Conservation (phyloP, 164 flowering plant species). For the Magnolia changhungtana region DNA sequence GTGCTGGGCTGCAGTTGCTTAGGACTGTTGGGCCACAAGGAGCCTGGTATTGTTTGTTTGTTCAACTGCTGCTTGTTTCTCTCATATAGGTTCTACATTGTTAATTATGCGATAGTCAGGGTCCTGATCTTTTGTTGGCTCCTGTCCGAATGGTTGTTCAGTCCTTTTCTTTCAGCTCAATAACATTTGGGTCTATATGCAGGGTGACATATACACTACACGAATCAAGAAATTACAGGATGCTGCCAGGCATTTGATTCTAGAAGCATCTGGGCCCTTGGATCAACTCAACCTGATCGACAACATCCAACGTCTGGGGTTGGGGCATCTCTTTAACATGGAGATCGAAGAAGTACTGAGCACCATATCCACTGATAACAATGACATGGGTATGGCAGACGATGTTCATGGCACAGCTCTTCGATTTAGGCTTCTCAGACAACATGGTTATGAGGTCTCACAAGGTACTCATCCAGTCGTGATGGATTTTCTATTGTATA, state of each 20-base stretch:
- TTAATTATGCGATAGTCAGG: no score
- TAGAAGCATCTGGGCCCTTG: background rate
- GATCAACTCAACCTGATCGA: constrained; percentile 20
- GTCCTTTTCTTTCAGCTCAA: no score
- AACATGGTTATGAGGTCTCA: constrained; percentile 13
- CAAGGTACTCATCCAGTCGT: background rate
- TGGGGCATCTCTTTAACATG: constrained; percentile 29
- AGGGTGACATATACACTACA: background rate
- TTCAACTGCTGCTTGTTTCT: no score
- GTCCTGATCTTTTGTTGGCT: no score
- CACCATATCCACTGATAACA: background rate
- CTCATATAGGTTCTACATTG: no score
- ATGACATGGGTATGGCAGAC: background rate
- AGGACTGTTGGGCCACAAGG: no score
- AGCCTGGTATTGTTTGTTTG: no score
- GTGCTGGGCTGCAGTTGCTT: no score
- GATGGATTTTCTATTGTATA: no score
- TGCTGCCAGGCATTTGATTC: background rate
- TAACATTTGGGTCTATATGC: background rate
- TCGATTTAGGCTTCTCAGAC: constrained; percentile 25
- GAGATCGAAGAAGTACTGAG: constrained; percentile 24
- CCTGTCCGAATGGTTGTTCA: no score
- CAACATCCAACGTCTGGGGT: constrained; percentile 26
- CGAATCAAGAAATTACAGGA: constrained; percentile 1
- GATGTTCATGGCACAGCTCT: constrained; percentile 23